Evolutionary conservation across 768 basidiomycete species (phyloP).

Genomic region (Agrocybe praecox): DNA sequence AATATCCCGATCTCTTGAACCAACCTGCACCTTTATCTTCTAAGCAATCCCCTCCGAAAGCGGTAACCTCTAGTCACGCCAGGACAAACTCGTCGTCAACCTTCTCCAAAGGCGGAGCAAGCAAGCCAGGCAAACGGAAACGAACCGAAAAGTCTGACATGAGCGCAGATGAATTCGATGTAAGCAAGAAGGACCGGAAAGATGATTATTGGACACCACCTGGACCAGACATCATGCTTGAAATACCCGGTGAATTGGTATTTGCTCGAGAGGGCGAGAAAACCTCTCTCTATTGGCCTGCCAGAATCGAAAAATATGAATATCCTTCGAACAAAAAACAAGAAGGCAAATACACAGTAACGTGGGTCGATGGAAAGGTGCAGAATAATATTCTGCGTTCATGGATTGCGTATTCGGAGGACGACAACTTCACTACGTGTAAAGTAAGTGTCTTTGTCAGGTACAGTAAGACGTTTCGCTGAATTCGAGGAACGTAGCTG

Average conservation of each 20-base stretch:
- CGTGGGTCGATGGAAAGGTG: constrained; percentile 58
- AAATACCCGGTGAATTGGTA: constrained; percentile 70
- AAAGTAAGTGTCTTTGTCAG: constrained; percentile 35
- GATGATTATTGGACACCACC: neutral
- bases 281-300: constrained; percentile 65
- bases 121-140: neutral
- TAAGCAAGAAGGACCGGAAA: neutral
- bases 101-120: neutral
- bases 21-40: neutral
- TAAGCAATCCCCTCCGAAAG: neutral
- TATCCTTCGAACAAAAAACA: constrained; percentile 42
- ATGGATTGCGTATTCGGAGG: constrained; percentile 58
- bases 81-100: neutral
- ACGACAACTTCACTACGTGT: constrained; percentile 67
- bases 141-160: neutral
- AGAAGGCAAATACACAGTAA: constrained; percentile 49
- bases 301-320: constrained; percentile 54
- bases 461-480: neutral
- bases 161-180: constrained; percentile 3
- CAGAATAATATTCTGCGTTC: constrained; percentile 41
- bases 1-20: neutral
- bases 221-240: constrained; percentile 47
- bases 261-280: constrained; percentile 47
- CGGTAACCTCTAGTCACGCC: neutral
- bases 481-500: constrained; percentile 35